Percentiles rank a stretch among this genome's conserved stretches.
Evolutionary conservation across 208 protist species (phyloP).

Genomic region (Herpetomonas tarakana): DNA sequence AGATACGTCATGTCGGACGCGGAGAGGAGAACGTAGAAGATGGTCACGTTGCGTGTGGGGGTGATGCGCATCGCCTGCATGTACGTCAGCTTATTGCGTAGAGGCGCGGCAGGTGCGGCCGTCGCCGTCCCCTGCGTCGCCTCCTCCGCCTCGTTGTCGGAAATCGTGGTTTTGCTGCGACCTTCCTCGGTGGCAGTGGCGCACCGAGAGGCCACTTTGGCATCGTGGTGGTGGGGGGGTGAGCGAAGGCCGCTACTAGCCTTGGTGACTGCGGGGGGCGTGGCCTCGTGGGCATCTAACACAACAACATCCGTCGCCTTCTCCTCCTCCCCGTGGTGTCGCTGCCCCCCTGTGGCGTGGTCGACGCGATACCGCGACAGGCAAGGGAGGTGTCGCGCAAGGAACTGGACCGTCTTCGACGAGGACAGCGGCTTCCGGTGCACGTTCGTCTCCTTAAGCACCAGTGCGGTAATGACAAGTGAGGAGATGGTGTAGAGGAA

Average conservation of each 20-base stretch:
- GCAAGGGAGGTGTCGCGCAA: neutral
- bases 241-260: neutral
- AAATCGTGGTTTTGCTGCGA: neutral
- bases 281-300: neutral
- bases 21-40: conserved; percentile 38
- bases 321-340: no score
- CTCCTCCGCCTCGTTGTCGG: neutral
- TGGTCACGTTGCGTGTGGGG: conserved; percentile 21
- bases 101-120: neutral
- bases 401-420: neutral
- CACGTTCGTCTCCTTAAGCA: conserved; percentile 32
- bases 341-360: neutral
- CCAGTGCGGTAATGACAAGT: conserved; percentile 30
- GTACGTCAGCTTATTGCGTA: conserved; percentile 24
- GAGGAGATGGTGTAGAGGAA: conserved; percentile 50
- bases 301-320: neutral
- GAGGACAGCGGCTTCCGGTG: conserved; percentile 19
- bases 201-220: neutral
- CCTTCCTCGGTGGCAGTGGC: neutral
- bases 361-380: neutral
- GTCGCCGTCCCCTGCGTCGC: neutral
- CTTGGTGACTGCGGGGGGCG: neutral
- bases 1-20: conserved; percentile 30
- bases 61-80: conserved; percentile 22
- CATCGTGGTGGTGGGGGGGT: neutral